Conservation (phyloP, 2,329 filamentous ascomycete species). For the Sporothrix humicola region DNA sequence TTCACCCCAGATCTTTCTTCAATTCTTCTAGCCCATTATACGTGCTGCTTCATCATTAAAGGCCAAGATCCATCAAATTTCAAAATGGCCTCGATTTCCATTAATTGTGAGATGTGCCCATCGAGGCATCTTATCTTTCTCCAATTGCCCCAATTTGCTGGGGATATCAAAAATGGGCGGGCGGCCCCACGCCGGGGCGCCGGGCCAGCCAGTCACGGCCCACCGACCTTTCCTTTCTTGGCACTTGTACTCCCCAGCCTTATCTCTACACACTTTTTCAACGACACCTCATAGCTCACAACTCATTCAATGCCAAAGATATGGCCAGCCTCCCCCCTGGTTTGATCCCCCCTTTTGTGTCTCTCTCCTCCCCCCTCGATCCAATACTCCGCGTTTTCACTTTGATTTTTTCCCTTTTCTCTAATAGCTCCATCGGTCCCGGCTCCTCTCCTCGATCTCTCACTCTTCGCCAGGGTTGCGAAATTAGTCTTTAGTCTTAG, state of each 20-base stretch:
- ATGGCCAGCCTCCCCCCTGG: neutral
- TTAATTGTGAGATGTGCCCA: neutral
- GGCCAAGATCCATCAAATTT: too few species aligned
- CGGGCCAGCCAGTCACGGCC: conserved; percentile 23
- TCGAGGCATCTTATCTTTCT: conserved; percentile 26
- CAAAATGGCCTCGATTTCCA: neutral
- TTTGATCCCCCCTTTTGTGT: neutral
- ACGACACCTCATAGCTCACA: neutral
- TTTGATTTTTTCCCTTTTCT: neutral
- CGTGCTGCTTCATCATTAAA: neutral
- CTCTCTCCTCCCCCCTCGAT: conserved; percentile 1
- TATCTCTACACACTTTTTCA: conserved; percentile 8
- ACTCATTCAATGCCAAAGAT: neutral
- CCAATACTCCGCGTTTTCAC: conserved; percentile 24
- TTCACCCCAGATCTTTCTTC: neutral
- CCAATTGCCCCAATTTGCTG: neutral
- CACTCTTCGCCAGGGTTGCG: too few species aligned
- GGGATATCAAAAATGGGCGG: neutral
- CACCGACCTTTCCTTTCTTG: conserved; percentile 21
- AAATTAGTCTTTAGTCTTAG: too few species aligned
- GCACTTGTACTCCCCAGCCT: conserved; percentile 8
- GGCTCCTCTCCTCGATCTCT: neutral
- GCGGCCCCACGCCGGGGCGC: conserved; percentile 24
- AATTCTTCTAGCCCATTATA: neutral
- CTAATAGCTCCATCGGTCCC: conserved; percentile 1